Evolutionary conservation across 1,139 yeast genomes (phyloP).

Genomic region (Debaryomyces robertsiae): DNA sequence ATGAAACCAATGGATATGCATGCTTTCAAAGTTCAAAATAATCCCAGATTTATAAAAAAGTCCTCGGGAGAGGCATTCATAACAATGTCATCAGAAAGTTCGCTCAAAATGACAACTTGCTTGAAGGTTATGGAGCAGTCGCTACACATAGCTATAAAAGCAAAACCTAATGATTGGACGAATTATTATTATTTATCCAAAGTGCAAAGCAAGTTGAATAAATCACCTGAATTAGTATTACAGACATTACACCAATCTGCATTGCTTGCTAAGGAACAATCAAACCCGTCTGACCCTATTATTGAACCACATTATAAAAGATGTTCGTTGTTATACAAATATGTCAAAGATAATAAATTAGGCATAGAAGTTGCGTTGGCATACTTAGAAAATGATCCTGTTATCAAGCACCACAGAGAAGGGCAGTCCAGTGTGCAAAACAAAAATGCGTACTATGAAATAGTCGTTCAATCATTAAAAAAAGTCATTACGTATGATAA

Average conservation of each 20-base stretch:
- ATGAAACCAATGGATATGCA: constrained; percentile 70
- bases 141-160: constrained; percentile 45
- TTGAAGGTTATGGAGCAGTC: constrained; percentile 41
- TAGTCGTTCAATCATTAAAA: constrained; percentile 30
- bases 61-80: constrained; percentile 28
- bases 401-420: constrained; percentile 21
- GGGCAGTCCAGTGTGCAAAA: constrained; percentile 14
- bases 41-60: constrained; percentile 36
- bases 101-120: constrained; percentile 30
- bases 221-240: constrained; percentile 33
- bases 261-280: constrained; percentile 38
- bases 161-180: constrained; percentile 60
- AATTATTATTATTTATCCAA: constrained; percentile 62
- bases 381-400: constrained; percentile 39
- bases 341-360: constrained; percentile 41
- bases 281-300: constrained; percentile 53
- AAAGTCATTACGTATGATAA: constrained; percentile 62
- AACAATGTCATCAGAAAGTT: constrained; percentile 24
- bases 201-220: constrained; percentile 52
- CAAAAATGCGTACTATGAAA: constrained; percentile 30
- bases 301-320: constrained; percentile 76
- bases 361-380: constrained; percentile 36
- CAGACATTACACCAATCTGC: constrained; percentile 46
- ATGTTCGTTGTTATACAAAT: constrained; percentile 62
- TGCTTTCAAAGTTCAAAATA: constrained; percentile 46